Percentiles rank a stretch among this genome's conserved stretches.
Conservation (phyloP, 192 early-diverging fungal genomes). For the Coemansia sp. region DNA sequence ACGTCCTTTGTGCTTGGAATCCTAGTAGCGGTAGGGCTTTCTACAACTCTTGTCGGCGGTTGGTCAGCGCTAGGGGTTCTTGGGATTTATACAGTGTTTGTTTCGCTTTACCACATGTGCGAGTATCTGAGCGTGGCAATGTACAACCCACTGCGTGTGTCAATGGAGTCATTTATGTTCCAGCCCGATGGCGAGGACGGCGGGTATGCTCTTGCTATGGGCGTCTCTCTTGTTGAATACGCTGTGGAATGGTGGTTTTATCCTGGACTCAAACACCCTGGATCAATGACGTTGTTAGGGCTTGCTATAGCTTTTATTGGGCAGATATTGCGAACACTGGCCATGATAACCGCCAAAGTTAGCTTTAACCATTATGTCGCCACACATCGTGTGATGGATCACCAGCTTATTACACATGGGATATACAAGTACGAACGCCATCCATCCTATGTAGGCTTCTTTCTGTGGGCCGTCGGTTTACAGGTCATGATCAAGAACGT, state of each 20-base stretch:
- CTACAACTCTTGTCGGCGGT: slow-evolving; percentile 29
- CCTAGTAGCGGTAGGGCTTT: slow-evolving; percentile 58
- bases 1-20: slow-evolving; percentile 73
- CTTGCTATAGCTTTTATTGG: slow-evolving; percentile 63
- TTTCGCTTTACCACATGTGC: slow-evolving; percentile 78
- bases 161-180: slow-evolving; percentile 59
- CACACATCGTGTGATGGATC: slow-evolving; percentile 65
- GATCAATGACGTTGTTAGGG: slow-evolving; percentile 51
- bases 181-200: slow-evolving; percentile 29
- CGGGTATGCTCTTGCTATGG: slow-evolving; percentile 26
- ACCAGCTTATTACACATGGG: slow-evolving; percentile 81
- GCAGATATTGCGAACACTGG: slow-evolving; percentile 75
- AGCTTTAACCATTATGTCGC: slow-evolving; percentile 87
- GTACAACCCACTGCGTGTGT: slow-evolving; percentile 68
- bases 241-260: slow-evolving; percentile 63
- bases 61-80: slow-evolving; percentile 47
- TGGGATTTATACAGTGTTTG: slow-evolving; percentile 65
- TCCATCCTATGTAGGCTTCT: slow-evolving; percentile 95
- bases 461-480: slow-evolving; percentile 82
- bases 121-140: slow-evolving; percentile 89
- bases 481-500: slow-evolving; percentile 83
- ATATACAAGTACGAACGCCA: slow-evolving; percentile 91
- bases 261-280: slow-evolving; percentile 40
- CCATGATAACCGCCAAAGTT: slow-evolving; percentile 87
- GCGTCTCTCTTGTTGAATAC: slow-evolving; percentile 32